Base-by-base conservation (phyloP, 257 asterid species). In the Orobanche coerulescens region DNA sequence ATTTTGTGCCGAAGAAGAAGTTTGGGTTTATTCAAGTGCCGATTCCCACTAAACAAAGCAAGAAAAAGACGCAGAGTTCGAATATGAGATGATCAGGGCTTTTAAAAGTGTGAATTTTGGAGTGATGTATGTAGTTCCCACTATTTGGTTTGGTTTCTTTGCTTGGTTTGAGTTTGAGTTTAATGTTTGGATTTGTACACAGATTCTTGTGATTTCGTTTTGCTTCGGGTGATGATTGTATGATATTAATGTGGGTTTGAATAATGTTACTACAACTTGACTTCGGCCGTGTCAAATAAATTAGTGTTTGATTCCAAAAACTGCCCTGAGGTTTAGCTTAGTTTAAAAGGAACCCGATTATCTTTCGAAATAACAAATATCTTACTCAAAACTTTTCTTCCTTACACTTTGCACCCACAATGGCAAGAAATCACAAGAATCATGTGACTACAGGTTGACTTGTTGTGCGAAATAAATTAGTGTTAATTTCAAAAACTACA, bases 1-100 rank as follows among this genome's bases (percentile, higher is more conserved):
- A 64, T 69, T 75, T 77, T 68, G 31, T 82, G 14, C 86, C 81
- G 67, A 84, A 77, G 85, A 90, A 90, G 88, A 90, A 80, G 69
- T 90, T 90, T 52, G 97, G 97, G 28, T 90, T 90, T 64, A 90
- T 90, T 53, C 95, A 82, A 68, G 83, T 89, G 51, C n/a, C n/a
- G n/a, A n/a, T n/a, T n/a, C n/a, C n/a, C n/a, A n/a, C n/a, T n/a
- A 84, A 66, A 73, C 81, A 79, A 36, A 75, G 67, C 75, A 89
- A 86, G 92, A 89, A 82, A 36, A 89, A 82, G 51, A 19, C 79
- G 18, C 90, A 78, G 65, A 68, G 73, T 50, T 14, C 49, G 58
- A 70, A 73, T 40, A 5, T 64, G 55, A 74, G 69, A 34, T 83
- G 76, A 76, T 28, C 19, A 16, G 34, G 31, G 64, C 2, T 6